Evolutionary conservation across 208 protist genomes (phyloP), one percentile per base, ranked within the genome.

Genomic region (Balamuthia mandrillaris): DNA sequence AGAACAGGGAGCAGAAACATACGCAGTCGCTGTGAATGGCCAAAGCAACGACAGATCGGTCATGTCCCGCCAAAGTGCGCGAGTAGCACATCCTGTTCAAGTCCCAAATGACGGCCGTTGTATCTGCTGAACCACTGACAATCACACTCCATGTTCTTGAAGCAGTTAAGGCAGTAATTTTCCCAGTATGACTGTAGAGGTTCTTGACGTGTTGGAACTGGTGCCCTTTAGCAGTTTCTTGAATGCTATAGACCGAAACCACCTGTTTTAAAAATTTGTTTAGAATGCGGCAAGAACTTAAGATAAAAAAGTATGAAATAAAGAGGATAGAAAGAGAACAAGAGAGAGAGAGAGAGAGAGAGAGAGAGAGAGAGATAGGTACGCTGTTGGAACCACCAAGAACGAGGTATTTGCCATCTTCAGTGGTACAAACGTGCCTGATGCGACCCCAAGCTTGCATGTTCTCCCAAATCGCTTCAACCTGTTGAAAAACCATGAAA

Each of bases 351-450:
- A 7, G 14, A 18, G 2, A 52, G 18, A 2, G 39, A 5, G 21
- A 3, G 42, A 0, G 29, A 27, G 66, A 1, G n/a, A 35, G 9
- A 45, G 37, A 14, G 9, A 29, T 18, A 3, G 27, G 66, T 52
- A 77, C 68, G 24, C 45, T 78, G 31, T 78, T 78, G 68, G 68
- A 78, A 14, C 44, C 6, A 51, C 45, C 68, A n/a, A 49, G 52
- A 29, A 78, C 24, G 24, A 78, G 41, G 47, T 35, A 78, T 21
- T 16, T 9, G 44, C 27, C 16, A 35, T 78, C 68, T 6, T 78
- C 68, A 1, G 68, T 78, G 27, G 58, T 42, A 27, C 45, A 27
- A 42, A 78, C 12, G 45, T 9, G 7, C 47, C 37, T 6, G 45
- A 78, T 29, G 31, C 58, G 45, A 49, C 68, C 68, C 68, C 68